phyloP scores from a whole-genome alignment of 2,329 filamentous ascomycete species.

The Colletotrichum tamarilloi region DNA sequence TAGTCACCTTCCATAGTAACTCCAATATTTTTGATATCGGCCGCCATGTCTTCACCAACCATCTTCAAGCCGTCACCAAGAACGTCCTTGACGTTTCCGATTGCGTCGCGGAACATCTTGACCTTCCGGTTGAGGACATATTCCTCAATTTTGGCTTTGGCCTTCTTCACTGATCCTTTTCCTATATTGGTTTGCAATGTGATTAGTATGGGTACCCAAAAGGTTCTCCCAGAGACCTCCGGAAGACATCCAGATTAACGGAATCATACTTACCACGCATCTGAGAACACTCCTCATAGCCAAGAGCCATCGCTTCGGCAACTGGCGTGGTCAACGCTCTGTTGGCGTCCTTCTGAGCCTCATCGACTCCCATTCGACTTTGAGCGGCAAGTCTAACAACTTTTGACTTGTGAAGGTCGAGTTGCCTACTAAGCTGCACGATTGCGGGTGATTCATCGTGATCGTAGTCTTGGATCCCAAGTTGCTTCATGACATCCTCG shows the following conservation, averaged over 20 bases:
- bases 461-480: background rate
- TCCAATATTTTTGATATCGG: background rate
- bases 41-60: background rate
- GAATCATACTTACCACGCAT: background rate
- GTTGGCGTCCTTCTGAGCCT: slow-evolving; percentile 11
- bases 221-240: background rate
- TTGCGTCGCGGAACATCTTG: background rate
- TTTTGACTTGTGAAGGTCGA: background rate
- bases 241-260: no score
- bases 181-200: background rate
- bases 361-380: background rate
- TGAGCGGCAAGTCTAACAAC: background rate
- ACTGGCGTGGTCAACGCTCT: background rate
- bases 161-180: background rate
- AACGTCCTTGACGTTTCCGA: background rate
- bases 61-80: background rate
- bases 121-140: background rate
- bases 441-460: background rate
- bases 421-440: background rate
- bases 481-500: background rate
- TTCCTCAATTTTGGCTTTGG: background rate
- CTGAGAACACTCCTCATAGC: background rate
- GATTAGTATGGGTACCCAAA: background rate
- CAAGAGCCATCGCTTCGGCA: background rate
- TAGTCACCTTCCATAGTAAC: slow-evolving; percentile 5